These are phyloP conservation scores for Daedaleopsis nitida DNA, from an alignment of 768 basidiomycete species.

Conservation along the genomic window DNA sequence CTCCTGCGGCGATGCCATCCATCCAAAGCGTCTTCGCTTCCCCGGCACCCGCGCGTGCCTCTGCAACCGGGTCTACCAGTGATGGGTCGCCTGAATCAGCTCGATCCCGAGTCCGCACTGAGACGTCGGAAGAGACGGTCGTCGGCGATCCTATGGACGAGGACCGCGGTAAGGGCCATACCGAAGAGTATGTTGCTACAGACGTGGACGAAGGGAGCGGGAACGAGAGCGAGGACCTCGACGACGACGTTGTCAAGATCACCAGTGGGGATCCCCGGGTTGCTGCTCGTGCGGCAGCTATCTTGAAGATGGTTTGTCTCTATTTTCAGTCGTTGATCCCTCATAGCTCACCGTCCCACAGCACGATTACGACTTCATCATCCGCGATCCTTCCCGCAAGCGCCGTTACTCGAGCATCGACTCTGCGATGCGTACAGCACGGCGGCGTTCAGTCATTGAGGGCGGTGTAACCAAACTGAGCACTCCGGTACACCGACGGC, in stretches of 20 bases:
- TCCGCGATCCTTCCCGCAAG: conserved; percentile 38
- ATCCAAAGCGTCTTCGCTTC: conserved; percentile 13
- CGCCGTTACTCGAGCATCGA: conserved; percentile 22
- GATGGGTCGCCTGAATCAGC: neutral
- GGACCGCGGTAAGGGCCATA: conserved; percentile 1
- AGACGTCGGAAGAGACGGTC: conserved; percentile 17
- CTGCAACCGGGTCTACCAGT: neutral
- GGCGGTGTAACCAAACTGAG: conserved; percentile 34
- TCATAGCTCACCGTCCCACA: conserved; percentile 30
- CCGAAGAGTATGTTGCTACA: conserved; percentile 8
- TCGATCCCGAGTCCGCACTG: neutral
- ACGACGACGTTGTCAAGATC: conserved; percentile 75
- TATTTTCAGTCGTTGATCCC: too few species aligned
- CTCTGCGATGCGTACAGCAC: conserved; percentile 24
- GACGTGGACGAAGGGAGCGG: conserved; percentile 27
- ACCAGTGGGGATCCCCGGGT: conserved; percentile 82
- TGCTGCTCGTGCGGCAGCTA: conserved; percentile 91
- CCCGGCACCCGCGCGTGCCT: neutral
- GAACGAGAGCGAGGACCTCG: conserved; percentile 40
- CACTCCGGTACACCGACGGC: conserved; percentile 18
- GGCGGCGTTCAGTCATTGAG: conserved; percentile 38
- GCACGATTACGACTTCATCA: conserved; percentile 88
- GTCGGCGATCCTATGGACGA: conserved; percentile 14
- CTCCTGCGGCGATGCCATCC: conserved; percentile 8
- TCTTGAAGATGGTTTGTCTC: conserved; percentile 76